Evolutionary conservation across 108 stramenopile species (phyloP).

Genomic region (Nitzschia inconspicua): DNA sequence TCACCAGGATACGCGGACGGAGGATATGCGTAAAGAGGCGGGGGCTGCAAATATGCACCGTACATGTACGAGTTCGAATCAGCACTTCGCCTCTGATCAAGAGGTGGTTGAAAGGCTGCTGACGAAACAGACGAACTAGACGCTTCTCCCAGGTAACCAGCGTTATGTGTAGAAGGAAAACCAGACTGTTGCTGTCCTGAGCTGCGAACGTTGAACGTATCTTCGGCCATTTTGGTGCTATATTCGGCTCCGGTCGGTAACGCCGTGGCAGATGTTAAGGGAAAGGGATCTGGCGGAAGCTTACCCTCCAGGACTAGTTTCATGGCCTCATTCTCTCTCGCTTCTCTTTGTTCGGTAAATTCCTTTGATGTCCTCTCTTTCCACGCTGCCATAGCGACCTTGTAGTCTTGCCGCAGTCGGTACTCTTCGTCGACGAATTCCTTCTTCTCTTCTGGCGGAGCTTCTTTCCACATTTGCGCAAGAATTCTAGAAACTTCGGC

Average conservation of each 20-base stretch:
- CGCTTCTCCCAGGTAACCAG: neutral
- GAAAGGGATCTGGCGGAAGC: neutral
- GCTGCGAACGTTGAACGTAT: neutral
- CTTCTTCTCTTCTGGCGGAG: slow-evolving; percentile 13
- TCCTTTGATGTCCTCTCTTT: slow-evolving; percentile 1
- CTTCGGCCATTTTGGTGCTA: slow-evolving; percentile 3
- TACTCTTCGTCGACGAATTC: slow-evolving; percentile 32
- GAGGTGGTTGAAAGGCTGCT: no score
- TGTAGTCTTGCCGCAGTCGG: slow-evolving; percentile 25
- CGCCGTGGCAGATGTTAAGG: neutral
- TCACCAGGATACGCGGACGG: no score
- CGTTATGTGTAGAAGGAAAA: neutral
- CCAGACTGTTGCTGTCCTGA: neutral
- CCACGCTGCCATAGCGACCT: slow-evolving; percentile 31
- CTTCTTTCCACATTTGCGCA: slow-evolving; percentile 32
- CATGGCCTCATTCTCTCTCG: slow-evolving; percentile 29
- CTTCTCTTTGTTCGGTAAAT: slow-evolving; percentile 11
- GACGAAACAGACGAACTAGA: no score
- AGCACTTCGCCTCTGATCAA: no score
- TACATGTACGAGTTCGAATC: neutral
- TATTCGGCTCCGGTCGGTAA: neutral
- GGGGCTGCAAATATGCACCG: neutral
- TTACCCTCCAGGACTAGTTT: slow-evolving; percentile 24
- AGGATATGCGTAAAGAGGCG: neutral
- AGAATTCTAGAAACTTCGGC: slow-evolving; percentile 33